phyloP scores from a whole-genome alignment of 208 protist genomes.

The Crithidia acanthocephali region DNA sequence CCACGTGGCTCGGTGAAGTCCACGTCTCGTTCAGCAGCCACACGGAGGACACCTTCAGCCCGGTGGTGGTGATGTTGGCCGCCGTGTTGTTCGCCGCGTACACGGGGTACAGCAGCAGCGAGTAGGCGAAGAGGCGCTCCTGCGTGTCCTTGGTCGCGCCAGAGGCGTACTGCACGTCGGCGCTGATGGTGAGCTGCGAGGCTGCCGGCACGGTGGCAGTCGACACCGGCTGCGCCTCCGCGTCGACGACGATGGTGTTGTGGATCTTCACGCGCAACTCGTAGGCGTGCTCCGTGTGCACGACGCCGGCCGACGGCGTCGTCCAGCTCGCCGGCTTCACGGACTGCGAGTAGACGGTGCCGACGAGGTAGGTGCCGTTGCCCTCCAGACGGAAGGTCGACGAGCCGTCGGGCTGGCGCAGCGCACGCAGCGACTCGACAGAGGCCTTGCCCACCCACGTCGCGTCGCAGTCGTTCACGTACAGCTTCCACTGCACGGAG shows the following conservation, averaged over 20 bases:
- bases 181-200: slow-evolving; percentile 31
- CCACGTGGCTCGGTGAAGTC: too few species aligned
- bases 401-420: slow-evolving; percentile 62
- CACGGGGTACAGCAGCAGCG: slow-evolving; percentile 73
- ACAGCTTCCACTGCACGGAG: slow-evolving; percentile 77
- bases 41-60: slow-evolving; percentile 25
- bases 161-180: slow-evolving; percentile 67
- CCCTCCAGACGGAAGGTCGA: slow-evolving; percentile 60
- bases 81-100: slow-evolving; percentile 34
- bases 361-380: slow-evolving; percentile 55
- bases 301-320: slow-evolving; percentile 48
- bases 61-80: slow-evolving; percentile 34
- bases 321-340: slow-evolving; percentile 74
- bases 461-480: slow-evolving; percentile 85
- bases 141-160: slow-evolving; percentile 42
- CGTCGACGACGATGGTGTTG: slow-evolving; percentile 59
- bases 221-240: slow-evolving; percentile 14
- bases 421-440: slow-evolving; percentile 65
- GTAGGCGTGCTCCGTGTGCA: slow-evolving; percentile 49
- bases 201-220: not conserved
- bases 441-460: slow-evolving; percentile 83
- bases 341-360: slow-evolving; percentile 78
- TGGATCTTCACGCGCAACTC: slow-evolving; percentile 56
- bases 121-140: slow-evolving; percentile 82
- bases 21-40: slow-evolving; percentile 64